Base-by-base conservation (phyloP, 768 basidiomycete species). In the Sporobolomyces phaffii region DNA sequence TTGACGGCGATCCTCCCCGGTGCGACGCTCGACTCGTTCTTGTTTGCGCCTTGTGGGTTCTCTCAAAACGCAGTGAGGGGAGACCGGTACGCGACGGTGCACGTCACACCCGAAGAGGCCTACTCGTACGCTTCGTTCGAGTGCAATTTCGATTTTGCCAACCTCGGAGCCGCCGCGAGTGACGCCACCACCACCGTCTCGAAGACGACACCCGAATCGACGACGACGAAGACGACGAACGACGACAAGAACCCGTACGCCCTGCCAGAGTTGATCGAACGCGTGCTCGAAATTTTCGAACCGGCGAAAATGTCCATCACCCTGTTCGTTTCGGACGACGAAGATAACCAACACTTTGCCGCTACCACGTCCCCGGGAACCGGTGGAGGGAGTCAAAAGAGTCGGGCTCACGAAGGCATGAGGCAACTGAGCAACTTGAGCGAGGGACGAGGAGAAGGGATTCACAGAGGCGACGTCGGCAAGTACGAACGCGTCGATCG, bases 71-170 rank as follows among this genome's bases (percentile, higher is more conserved):
- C 91, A 14, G 85, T 98, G 15, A 75, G 77, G 22, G 85, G 85
- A 20, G 96, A 97, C 78, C 91, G 94, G 43, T 99, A 99, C 78
- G 97, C 90, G 77, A 97, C 91, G 10, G 94, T 99, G 62, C 96
- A 99, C 77, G 94, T 98, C 65, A 99, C 96, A 1, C 96, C 96
- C 31, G 96, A 98, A 78, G 86, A 89, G 74, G 94, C 90, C 62
- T 98, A 91, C 89, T 96, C 92, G 50, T 99, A 96, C 78, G 96
- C 96, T 70, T 91, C 89, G 74, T 98, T 99, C 80, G 96, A 99
- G 79, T 94, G 91, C 80, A 99, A 99, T 78, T 85, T 96, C n/a
- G 90, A 58, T 44, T 67, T 77, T 52, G 72, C 49, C 73, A 13
- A 60, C 68, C 61, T 74, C 65, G 51, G 75, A 76, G 41, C 72